phyloP scores from a whole-genome alignment of 2,329 filamentous ascomycete genomes.

The Piedraia hortae region DNA sequence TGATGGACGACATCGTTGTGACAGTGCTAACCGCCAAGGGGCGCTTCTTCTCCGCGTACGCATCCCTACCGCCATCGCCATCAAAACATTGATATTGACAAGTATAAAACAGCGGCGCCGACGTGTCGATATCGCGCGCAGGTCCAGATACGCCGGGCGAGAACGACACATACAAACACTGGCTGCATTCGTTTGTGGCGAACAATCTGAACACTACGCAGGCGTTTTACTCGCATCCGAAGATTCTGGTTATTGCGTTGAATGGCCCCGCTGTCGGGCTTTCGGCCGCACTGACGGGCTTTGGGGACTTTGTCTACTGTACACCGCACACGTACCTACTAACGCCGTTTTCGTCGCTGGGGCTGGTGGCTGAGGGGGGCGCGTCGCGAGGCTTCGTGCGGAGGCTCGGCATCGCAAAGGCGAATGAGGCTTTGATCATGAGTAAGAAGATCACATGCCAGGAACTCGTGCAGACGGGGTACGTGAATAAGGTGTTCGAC shows the following conservation, averaged over 20 bases:
- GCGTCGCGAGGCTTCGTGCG: constrained; percentile 53
- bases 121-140: constrained; percentile 30
- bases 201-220: constrained; percentile 77
- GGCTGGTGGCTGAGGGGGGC: constrained; percentile 71
- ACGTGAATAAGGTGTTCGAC: constrained; percentile 60
- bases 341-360: constrained; percentile 72
- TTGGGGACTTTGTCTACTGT: constrained; percentile 81
- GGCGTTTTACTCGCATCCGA: constrained; percentile 78
- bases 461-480: constrained; percentile 50
- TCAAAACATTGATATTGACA: constrained; percentile 1
- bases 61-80: background rate
- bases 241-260: constrained; percentile 71
- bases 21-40: constrained; percentile 67
- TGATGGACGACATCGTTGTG: constrained; percentile 52
- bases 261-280: constrained; percentile 83
- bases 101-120: constrained; percentile 36
- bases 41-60: constrained; percentile 63
- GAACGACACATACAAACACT: constrained; percentile 23
- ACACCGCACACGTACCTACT: constrained; percentile 59
- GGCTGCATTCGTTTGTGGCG: constrained; percentile 45
- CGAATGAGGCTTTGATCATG: constrained; percentile 85
- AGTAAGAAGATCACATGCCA: constrained; percentile 45
- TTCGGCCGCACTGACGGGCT: constrained; percentile 53
- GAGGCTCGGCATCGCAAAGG: constrained; percentile 51
- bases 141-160: constrained; percentile 7